Evolutionary conservation across 2,329 filamentous ascomycete species (phyloP).

Genomic region (Septoria petroselini): DNA sequence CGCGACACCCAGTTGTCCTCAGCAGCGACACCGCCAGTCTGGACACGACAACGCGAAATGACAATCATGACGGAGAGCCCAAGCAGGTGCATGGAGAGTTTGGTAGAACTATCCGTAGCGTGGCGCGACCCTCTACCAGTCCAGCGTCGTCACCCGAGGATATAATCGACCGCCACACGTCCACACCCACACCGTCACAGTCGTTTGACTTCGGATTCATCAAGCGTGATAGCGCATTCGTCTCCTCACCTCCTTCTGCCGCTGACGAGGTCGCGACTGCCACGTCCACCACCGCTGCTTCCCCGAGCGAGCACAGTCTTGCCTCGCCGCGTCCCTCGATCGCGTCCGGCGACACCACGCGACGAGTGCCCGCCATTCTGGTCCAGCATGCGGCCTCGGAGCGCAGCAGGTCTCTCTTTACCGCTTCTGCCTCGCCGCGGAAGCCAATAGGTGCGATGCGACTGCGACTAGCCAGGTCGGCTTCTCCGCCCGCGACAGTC

Average conservation of each 20-base stretch:
- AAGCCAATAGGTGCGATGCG: slow-evolving; percentile 1
- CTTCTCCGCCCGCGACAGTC: slow-evolving; percentile 9
- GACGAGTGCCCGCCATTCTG: slow-evolving; percentile 45
- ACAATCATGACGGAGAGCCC: no score
- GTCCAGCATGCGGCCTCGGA: slow-evolving; percentile 42
- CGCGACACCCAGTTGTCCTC: slow-evolving; percentile 3
- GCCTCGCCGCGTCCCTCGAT: not conserved
- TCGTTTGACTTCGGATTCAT: slow-evolving; percentile 6
- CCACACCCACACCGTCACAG: not conserved
- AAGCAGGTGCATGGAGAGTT: not conserved
- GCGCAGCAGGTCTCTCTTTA: slow-evolving; percentile 18
- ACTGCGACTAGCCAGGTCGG: slow-evolving; percentile 8
- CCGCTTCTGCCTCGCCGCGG: not conserved
- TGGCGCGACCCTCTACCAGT: not conserved
- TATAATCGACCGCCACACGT: not conserved
- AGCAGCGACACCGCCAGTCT: slow-evolving; percentile 10
- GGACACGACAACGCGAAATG: not conserved
- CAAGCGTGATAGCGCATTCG: slow-evolving; percentile 39
- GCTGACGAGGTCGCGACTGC: slow-evolving; percentile 20
- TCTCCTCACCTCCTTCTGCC: slow-evolving; percentile 30
- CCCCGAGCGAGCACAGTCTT: not conserved
- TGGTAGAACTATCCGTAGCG: not conserved
- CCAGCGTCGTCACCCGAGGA: not conserved
- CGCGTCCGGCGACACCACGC: slow-evolving; percentile 17
- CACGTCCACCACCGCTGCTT: slow-evolving; percentile 6